These are phyloP conservation scores for barrel medic (Medicago truncatula) DNA, from an alignment of 306 rosid genomes.

Conservation along the genomic window MtrunA17r5.0-ANR NC_053046.1:40431001-40431500, in stretches of 20 bases:
- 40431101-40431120: slow-evolving; percentile 56
- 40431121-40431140: slow-evolving; percentile 42
- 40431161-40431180: slow-evolving; percentile 75
- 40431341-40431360: slow-evolving; percentile 23
- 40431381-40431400: not conserved
- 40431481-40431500: slow-evolving; percentile 99
- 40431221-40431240: slow-evolving; percentile 86
- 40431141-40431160: slow-evolving; percentile 84
- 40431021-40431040: slow-evolving; percentile 52
- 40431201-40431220: slow-evolving; percentile 81
- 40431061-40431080: slow-evolving; percentile 58
- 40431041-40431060: slow-evolving; percentile 54
- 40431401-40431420: too few species aligned
- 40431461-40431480: slow-evolving; percentile 98
- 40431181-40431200: slow-evolving; percentile 81
- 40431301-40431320: not conserved
- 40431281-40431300: slow-evolving; percentile 12
- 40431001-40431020: slow-evolving; percentile 32
- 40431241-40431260: not conserved
- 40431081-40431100: slow-evolving; percentile 64
- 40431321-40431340: not conserved
- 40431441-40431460: slow-evolving; percentile 87
- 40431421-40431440: not conserved
- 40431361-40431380: too few species aligned
- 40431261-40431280: not conserved